phyloP scores from a whole-genome alignment of 176 grass and related monocot species.

The Phoenix roebelenii region DNA sequence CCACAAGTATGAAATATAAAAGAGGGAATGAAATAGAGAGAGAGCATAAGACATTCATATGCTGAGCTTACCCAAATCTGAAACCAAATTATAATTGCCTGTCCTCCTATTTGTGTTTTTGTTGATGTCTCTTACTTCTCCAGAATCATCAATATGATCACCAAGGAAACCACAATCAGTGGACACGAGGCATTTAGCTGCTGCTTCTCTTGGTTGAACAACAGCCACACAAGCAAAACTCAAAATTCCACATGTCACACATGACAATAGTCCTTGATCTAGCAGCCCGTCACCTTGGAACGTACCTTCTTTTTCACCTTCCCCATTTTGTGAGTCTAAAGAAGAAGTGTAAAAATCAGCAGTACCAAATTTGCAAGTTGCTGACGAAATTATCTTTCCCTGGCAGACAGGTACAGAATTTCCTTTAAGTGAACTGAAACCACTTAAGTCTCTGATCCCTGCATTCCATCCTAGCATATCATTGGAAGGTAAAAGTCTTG shows the following conservation, averaged over 20 bases:
- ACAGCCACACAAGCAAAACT: constrained; percentile 90
- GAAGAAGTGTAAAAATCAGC: constrained; percentile 35
- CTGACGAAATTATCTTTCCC: constrained; percentile 48
- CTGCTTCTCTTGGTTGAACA: constrained; percentile 71
- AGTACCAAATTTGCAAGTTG: constrained; percentile 34
- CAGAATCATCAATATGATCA: constrained; percentile 27
- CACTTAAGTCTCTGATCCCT: constrained; percentile 25
- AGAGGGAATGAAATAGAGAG: too few relatives aligned
- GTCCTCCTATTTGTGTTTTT: constrained; percentile 29
- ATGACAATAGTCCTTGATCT: constrained; percentile 87
- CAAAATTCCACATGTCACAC: constrained; percentile 92
- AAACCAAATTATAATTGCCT: constrained; percentile 24
- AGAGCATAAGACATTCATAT: too few relatives aligned
- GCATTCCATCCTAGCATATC: constrained; percentile 21
- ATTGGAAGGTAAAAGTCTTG: constrained; percentile 23
- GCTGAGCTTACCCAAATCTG: constrained; percentile 46
- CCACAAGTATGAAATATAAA: too few relatives aligned
- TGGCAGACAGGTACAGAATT: constrained; percentile 23
- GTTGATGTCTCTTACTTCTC: constrained; percentile 37
- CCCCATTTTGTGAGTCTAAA: constrained; percentile 35
- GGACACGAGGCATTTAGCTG: constrained; percentile 62
- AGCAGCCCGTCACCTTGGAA: constrained; percentile 42
- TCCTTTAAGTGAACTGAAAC: constrained; percentile 25
- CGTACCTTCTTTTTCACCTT: constrained; percentile 27
- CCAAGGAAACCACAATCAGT: constrained; percentile 28